phyloP scores from a whole-genome alignment of 176 grass and related monocot genomes.

The Ampelocalamus luodianensis region DNA sequence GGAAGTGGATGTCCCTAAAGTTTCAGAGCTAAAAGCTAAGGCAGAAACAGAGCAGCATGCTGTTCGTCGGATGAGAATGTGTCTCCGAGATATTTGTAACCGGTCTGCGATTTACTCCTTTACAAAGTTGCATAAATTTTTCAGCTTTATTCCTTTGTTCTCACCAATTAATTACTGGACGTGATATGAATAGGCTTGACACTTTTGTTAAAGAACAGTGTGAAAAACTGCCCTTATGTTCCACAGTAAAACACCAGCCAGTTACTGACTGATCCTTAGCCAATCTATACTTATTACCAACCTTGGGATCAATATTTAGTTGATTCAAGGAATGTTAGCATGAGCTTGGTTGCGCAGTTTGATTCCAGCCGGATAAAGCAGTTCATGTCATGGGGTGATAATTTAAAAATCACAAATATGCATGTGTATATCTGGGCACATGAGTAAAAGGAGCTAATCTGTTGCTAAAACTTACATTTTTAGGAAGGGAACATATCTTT shows the following conservation, averaged over 20 bases:
- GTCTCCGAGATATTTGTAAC: conserved; percentile 97
- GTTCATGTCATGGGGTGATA: not conserved
- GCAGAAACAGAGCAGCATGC: conserved; percentile 96
- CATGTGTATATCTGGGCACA: not conserved
- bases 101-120: conserved; percentile 59
- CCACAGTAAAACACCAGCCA: not conserved
- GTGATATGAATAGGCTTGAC: not conserved
- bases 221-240: conserved; percentile 9
- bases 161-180: not conserved
- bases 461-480: not conserved
- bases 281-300: not conserved
- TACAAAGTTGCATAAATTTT: not conserved
- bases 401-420: conserved; percentile 26
- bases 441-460: not conserved
- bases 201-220: not conserved
- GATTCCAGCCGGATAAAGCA: conserved; percentile 13
- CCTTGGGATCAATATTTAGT: conserved; percentile 3
- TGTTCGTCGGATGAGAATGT: conserved; percentile 94
- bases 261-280: not conserved
- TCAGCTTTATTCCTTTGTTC: conserved; percentile 13
- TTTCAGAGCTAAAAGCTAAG: conserved; percentile 82
- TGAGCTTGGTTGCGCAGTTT: conserved; percentile 23
- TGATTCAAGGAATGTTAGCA: conserved; percentile 21
- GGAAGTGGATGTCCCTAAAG: conserved; percentile 77
- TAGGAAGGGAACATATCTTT: not conserved